Evolutionary conservation across 2,329 filamentous ascomycete species (phyloP).

Genomic region (Ilyonectria mors-panacis): DNA sequence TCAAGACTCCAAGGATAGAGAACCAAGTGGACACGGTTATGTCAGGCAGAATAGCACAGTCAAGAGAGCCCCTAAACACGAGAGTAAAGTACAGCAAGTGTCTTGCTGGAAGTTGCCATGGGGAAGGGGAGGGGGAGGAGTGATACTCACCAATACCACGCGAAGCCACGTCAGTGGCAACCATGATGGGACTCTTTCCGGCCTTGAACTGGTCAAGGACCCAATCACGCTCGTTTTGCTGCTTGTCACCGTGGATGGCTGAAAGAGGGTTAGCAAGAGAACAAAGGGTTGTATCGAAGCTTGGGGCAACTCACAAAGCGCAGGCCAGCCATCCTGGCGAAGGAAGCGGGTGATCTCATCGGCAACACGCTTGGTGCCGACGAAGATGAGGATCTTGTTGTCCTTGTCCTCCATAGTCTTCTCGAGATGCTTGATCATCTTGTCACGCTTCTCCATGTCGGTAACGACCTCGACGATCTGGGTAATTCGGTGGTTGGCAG

Average conservation of each 20-base stretch:
- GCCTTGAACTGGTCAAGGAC: conserved; percentile 99
- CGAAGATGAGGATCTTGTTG: conserved; percentile 97
- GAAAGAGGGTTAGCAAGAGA: conserved; percentile 53
- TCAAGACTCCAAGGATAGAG: conserved; percentile 89
- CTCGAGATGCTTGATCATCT: conserved; percentile 97
- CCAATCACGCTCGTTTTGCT: conserved; percentile 99
- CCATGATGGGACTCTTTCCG: conserved; percentile 99
- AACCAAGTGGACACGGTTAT: conserved; percentile 86
- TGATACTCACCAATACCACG: conserved; percentile 99
- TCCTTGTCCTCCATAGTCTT: conserved; percentile 97
- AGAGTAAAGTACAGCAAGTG: conserved; percentile 87
- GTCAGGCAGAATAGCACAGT: conserved; percentile 94
- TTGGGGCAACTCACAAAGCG: conserved; percentile 79
- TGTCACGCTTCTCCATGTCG: conserved; percentile 97
- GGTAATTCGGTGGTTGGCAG: conserved; percentile 97
- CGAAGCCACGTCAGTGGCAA: conserved; percentile 99
- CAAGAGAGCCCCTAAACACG: conserved; percentile 88
- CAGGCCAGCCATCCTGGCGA: conserved; percentile 97
- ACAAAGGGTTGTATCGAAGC: conserved; percentile 50
- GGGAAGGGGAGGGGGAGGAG: conserved; percentile 61
- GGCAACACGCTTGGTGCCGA: conserved; percentile 92
- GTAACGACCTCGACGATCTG: conserved; percentile 97
- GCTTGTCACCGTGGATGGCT: conserved; percentile 99
- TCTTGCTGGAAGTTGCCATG: conserved; percentile 71
- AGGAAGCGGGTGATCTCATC: conserved; percentile 98